Evolutionary conservation across 768 basidiomycete genomes (phyloP), one percentile per base, ranked within the genome.

Genomic region (Termitomyces heimii): DNA sequence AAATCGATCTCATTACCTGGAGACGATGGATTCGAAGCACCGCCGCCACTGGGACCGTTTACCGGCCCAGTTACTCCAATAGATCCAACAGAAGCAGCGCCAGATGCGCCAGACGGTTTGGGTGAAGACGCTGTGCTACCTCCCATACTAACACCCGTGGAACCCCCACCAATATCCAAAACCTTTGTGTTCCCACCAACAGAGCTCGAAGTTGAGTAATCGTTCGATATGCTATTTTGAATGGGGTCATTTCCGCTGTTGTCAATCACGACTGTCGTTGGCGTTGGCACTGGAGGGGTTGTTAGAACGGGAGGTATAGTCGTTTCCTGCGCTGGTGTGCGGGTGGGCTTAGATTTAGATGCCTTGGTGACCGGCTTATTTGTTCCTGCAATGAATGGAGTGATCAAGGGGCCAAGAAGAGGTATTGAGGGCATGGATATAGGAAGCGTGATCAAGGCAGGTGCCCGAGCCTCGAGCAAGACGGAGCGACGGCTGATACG

Each of bases 381-480:
- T 28, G 56, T 65, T 14, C 65, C 68, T 26, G 64, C 68, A 28
- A 78, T 39, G 32, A 80, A 28, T 24, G 75, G 66, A 22, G 59
- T 68, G 37, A 75, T 52, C 18, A 82, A 31, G 2, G 73, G 68
- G n/a, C 66, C 65, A 31, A 77, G 62, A 29, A 81, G 48, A 2
- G 80, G 77, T 37, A 80, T 63, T 8, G 75, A 70, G 14, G 76
- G 75, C 24, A 77, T 45, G 8, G 75, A 68, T 26, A 76, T 59
- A 32, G 75, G 68, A 3, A 77, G 62, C 35, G 71, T 70, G 40
- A 76, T 66, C 59, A 76, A 74, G 2, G 69, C 60, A 35, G 77
- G 76, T 18, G 70, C 68, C 58, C 79, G 77, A 48, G 68, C 69
- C 10, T 72, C 51, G 16, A 63, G 34, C 13, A 18, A 42, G 8